phyloP scores from a whole-genome alignment of 768 basidiomycete genomes.

The Trametes sanguinea region DNA sequence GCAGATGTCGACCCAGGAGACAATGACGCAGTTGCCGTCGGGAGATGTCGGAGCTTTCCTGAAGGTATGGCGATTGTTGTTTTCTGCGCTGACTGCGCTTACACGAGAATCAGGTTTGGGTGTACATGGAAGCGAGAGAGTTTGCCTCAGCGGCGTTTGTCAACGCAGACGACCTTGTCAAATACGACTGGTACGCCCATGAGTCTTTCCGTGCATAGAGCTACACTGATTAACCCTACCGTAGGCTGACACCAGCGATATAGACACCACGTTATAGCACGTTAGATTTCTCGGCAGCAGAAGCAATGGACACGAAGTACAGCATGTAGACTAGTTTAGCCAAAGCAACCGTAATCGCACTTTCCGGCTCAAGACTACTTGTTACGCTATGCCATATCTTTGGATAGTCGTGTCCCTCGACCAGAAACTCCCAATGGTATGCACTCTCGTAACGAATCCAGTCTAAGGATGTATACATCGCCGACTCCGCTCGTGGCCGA shows the following conservation, averaged over 20 bases:
- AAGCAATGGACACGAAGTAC: constrained; percentile 7
- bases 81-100: neutral
- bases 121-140: constrained; percentile 90
- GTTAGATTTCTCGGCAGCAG: constrained; percentile 2
- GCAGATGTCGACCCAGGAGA: constrained; percentile 82
- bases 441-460: too few relatives aligned
- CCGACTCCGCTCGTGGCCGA: too few relatives aligned
- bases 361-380: neutral
- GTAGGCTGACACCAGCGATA: constrained; percentile 55
- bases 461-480: too few relatives aligned
- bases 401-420: too few relatives aligned
- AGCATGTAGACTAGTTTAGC: constrained; percentile 19
- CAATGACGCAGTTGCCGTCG: constrained; percentile 60
- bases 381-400: neutral
- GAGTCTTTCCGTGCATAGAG: neutral
- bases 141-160: constrained; percentile 77
- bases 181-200: constrained; percentile 76
- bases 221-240: constrained; percentile 18
- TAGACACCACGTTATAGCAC: constrained; percentile 26
- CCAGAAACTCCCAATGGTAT: too few relatives aligned
- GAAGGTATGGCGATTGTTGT: constrained; percentile 59
- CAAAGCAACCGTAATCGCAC: constrained; percentile 11
- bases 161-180: constrained; percentile 83
- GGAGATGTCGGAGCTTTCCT: constrained; percentile 82
- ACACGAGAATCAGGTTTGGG: constrained; percentile 66